These are phyloP conservation scores for Curvularia spicifera DNA, from an alignment of 2,329 filamentous ascomycete genomes.

Conservation along the genomic window DNA sequence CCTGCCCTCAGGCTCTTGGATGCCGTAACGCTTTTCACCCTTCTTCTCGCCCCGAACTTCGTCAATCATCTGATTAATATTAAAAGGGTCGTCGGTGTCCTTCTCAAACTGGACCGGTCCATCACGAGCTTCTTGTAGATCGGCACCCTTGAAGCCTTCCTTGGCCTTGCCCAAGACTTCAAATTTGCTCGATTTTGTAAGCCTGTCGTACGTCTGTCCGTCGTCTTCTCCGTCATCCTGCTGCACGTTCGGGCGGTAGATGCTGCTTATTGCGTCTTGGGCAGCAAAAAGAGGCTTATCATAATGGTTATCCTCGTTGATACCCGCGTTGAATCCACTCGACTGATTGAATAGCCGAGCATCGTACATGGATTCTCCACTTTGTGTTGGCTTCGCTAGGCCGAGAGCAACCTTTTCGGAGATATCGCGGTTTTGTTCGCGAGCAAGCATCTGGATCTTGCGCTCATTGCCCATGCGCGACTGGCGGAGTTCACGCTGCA, in stretches of 20 bases:
- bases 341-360: conserved; percentile 93
- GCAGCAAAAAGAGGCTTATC: conserved; percentile 97
- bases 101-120: conserved; percentile 97
- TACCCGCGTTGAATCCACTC: conserved; percentile 86
- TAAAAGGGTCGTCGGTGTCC: conserved; percentile 85
- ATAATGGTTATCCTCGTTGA: conserved; percentile 97
- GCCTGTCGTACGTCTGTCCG: conserved; percentile 83
- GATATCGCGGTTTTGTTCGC: conserved; percentile 95
- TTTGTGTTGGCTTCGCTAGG: conserved; percentile 91
- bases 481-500: conserved; percentile 88
- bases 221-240: conserved; percentile 78
- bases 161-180: conserved; percentile 84
- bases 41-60: conserved; percentile 70
- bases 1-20: conserved; percentile 66
- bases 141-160: conserved; percentile 87
- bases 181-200: conserved; percentile 84
- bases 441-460: conserved; percentile 87
- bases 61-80: conserved; percentile 90
- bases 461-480: conserved; percentile 95
- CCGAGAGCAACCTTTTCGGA: conserved; percentile 96
- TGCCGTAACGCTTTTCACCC: conserved; percentile 75
- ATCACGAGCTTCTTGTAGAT: conserved; percentile 81
- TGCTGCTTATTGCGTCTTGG: conserved; percentile 91
- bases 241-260: conserved; percentile 80
- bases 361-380: conserved; percentile 95